Evolutionary conservation across 2,329 filamentous ascomycete species (phyloP).

Genomic region (Xylaria sp.): DNA sequence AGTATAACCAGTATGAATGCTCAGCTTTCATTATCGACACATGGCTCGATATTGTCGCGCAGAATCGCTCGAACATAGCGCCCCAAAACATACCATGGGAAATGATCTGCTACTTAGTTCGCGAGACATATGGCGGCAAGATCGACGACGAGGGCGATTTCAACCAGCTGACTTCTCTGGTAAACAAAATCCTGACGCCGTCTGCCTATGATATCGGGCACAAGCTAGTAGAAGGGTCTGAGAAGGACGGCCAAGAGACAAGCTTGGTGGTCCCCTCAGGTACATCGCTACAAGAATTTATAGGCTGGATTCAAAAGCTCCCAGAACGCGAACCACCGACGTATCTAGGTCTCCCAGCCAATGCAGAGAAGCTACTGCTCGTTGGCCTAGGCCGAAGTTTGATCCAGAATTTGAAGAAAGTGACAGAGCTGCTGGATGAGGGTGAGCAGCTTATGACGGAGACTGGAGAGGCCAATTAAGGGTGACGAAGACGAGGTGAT

Average conservation of each 20-base stretch:
- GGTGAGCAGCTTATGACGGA: slow-evolving; percentile 90
- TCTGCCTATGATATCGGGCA: slow-evolving; percentile 93
- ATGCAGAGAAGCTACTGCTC: slow-evolving; percentile 94
- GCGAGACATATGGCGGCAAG: slow-evolving; percentile 97
- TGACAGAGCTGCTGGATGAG: slow-evolving; percentile 90
- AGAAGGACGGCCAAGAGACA: slow-evolving; percentile 66
- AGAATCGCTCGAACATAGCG: slow-evolving; percentile 90
- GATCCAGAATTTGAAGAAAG: slow-evolving; percentile 84
- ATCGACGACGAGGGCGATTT: slow-evolving; percentile 93
- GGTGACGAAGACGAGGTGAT: background rate
- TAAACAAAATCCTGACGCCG: slow-evolving; percentile 82
- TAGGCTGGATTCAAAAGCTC: slow-evolving; percentile 88
- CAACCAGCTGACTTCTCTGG: slow-evolving; percentile 75
- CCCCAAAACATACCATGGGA: slow-evolving; percentile 96
- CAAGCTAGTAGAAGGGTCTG: slow-evolving; percentile 78
- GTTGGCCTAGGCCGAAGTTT: slow-evolving; percentile 88
- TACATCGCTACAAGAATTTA: slow-evolving; percentile 86
- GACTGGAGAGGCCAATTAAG: slow-evolving; percentile 44
- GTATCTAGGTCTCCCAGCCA: slow-evolving; percentile 91
- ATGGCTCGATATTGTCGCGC: slow-evolving; percentile 86
- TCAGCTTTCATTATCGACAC: slow-evolving; percentile 95
- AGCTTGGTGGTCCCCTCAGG: slow-evolving; percentile 80
- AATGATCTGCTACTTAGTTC: slow-evolving; percentile 89
- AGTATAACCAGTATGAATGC: slow-evolving; percentile 82
- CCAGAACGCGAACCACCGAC: slow-evolving; percentile 97